Percentiles rank a stretch among this genome's conserved stretches.
Conservation (phyloP, 495 filamentous ascomycete genomes). For the Aeminium ludgeri region DNA sequence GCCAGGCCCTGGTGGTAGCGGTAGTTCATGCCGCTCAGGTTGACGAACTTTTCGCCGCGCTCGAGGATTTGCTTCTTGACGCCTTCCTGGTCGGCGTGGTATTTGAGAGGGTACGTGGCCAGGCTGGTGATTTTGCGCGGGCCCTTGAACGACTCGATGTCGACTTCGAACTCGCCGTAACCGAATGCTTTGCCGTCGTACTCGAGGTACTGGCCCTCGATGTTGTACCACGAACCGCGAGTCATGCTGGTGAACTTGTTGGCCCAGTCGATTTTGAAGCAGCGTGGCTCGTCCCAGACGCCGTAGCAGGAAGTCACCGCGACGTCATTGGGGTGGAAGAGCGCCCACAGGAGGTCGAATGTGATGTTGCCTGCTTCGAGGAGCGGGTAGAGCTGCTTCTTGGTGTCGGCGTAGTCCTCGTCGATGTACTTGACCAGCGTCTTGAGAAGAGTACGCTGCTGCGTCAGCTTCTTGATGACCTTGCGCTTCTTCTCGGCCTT, state of each 20-base stretch:
- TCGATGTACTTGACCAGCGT: constrained; percentile 68
- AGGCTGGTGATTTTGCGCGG: constrained; percentile 68
- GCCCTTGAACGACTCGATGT: constrained; percentile 68
- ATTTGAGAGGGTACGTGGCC: constrained; percentile 61
- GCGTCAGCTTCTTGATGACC: constrained; percentile 37
- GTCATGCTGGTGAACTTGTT: constrained; percentile 56
- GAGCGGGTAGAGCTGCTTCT: constrained; percentile 69
- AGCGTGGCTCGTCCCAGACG: constrained; percentile 61
- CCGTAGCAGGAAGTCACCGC: constrained; percentile 71
- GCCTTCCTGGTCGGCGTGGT: constrained; percentile 57
- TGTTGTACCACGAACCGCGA: constrained; percentile 60
- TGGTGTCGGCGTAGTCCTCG: constrained; percentile 60
- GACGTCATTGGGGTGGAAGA: constrained; percentile 82
- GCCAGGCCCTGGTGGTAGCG: constrained; percentile 68
- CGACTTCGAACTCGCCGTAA: constrained; percentile 50
- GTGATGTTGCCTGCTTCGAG: constrained; percentile 74
- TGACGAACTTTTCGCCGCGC: constrained; percentile 72
- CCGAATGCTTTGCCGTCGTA: constrained; percentile 67
- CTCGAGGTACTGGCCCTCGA: constrained; percentile 74
- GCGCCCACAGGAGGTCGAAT: constrained; percentile 77
- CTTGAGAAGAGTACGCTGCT: constrained; percentile 49
- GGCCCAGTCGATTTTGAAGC: constrained; percentile 77
- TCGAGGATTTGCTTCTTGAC: constrained; percentile 54
- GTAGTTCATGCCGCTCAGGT: constrained; percentile 69
- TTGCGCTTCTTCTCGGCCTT: constrained; percentile 50